phyloP scores from a whole-genome alignment of 805 yeast genomes.

The Metahyphopichia silvanorum region DNA sequence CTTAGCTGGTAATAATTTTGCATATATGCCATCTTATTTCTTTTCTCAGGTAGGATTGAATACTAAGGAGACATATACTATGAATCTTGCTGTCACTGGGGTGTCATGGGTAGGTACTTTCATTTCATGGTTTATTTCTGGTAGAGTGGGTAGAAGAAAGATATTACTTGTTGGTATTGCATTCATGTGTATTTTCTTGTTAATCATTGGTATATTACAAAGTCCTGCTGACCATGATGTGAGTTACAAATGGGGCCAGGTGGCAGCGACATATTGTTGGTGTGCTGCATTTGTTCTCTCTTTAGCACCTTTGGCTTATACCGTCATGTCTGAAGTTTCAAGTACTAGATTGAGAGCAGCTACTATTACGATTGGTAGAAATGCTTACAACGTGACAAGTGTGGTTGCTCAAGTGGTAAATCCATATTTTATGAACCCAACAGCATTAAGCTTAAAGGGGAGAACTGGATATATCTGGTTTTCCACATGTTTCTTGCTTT shows the following conservation, averaged over 20 bases:
- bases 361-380: slow-evolving; percentile 25
- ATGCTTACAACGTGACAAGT: slow-evolving; percentile 14
- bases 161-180: slow-evolving; percentile 21
- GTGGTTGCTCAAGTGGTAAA: slow-evolving; percentile 26
- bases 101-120: too few relatives aligned
- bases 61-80: slow-evolving; percentile 24
- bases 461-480: slow-evolving; percentile 45
- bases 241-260: too few relatives aligned
- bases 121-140: slow-evolving; percentile 19
- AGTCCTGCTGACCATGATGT: too few relatives aligned
- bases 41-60: slow-evolving; percentile 33
- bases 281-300: slow-evolving; percentile 19
- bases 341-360: slow-evolving; percentile 31
- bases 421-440: slow-evolving; percentile 48
- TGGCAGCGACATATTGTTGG: slow-evolving; percentile 6
- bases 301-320: slow-evolving; percentile 36
- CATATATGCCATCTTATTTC: slow-evolving; percentile 14
- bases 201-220: slow-evolving; percentile 24
- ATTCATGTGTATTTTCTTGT: slow-evolving; percentile 15
- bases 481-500: slow-evolving; percentile 30
- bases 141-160: slow-evolving; percentile 26
- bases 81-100: slow-evolving; percentile 13
- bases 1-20: slow-evolving; percentile 20
- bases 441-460: slow-evolving; percentile 41
- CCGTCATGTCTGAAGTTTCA: slow-evolving; percentile 34